Base-by-base conservation (phyloP, 768 basidiomycete genomes). In the Mycena chlorophos region DNA sequence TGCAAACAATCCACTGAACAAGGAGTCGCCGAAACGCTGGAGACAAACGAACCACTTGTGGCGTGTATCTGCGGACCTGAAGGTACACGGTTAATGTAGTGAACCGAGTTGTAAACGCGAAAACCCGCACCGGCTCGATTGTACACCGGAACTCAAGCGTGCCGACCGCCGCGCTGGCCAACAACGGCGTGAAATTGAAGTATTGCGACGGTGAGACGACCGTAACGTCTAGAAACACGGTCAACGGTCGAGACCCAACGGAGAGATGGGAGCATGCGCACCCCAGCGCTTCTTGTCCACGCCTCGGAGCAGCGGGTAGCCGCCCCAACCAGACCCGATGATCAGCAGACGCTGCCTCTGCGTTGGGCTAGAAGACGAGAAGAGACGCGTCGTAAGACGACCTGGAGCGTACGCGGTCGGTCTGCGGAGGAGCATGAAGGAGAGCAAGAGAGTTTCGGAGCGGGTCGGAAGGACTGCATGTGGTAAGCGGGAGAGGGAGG, bases 91-190 rank as follows among this genome's bases (percentile, higher is more conserved):
- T 19, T 20, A 29, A 29, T 17, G 23, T 25, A 38, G n/a, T n/a
- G n/a, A n/a, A n/a, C n/a, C n/a, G n/a, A n/a, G 38, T 22, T 1
- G 46, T 38, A 5, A 25, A 28, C 8, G 34, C 37, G 19, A 60
- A 38, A 40, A 46, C 23, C 71, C 87, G 63, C 48, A 91, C 91
- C 1, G 91, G 84, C 69, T 94, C 92, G 29, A 92, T 75, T 0
- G 89, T 87, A 63, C 87, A 86, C 23, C 91, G 75, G 65, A 87
- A 91, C 61, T 93, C 91, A 45, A 95, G 74, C 5, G 92, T 93
- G 2, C 93, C 93, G 23, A 92, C 89, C 3, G 89, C 81, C 55
- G 87, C 83, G 47, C 83, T 76, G 0, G 87, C 86, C 1, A 89
- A 76, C 27, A 90, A 69, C 0, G 87, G 86, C 23, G 83, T 81